Base-by-base conservation (phyloP, 2,329 filamentous ascomycete species). In the Arachnopeziza araneosa region DNA sequence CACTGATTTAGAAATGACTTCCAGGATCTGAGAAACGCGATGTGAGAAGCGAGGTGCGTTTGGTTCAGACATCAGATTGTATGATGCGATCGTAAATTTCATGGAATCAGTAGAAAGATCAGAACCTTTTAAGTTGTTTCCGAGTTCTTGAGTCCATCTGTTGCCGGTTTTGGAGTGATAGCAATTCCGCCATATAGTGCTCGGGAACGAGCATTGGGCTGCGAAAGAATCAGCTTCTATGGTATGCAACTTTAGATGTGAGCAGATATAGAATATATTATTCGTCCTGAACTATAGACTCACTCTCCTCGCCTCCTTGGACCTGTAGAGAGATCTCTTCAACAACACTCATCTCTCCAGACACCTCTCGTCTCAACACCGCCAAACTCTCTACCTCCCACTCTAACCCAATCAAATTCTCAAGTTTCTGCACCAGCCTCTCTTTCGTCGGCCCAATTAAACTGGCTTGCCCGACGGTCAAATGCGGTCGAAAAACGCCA, bases 401-500 rank as follows among this genome's bases (percentile, higher is more conserved):
- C 7, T 75, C 66, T 1, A 85, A 23, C 0, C 71, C 62, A 0
- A 81, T 77, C 19, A 87, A 64, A 6, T 80, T 68, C 2, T 73
- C 71, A 4, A 79, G 77, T 66, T 87, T 86, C 22, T 80, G 74
- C 3, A 83, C 60, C 5, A 86, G 70, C 8, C 78, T 73, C 61
- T 82, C 79, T n/a, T 77, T 72, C 21, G 76, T 74, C 5, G 75
- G 71, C 4, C 73, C 68, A 10, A 73, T 65, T 24, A 83, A 77
- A 44, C 80, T 76, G 50, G 77, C 83, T 66, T 88, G 85, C 0
- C 81, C 86, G 24, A 88, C 72, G 0, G 83, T 88, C 71, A 89
- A 72, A 69, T 88, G 85, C 23, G 64, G 61, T 32, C 63, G 54
- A 51, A 62, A 65, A 12, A 30, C 58, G 12, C 64, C 63, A 55